Evolutionary conservation across 140 eudicot species (phyloP).

Genomic region (Oenanthe javanica): DNA sequence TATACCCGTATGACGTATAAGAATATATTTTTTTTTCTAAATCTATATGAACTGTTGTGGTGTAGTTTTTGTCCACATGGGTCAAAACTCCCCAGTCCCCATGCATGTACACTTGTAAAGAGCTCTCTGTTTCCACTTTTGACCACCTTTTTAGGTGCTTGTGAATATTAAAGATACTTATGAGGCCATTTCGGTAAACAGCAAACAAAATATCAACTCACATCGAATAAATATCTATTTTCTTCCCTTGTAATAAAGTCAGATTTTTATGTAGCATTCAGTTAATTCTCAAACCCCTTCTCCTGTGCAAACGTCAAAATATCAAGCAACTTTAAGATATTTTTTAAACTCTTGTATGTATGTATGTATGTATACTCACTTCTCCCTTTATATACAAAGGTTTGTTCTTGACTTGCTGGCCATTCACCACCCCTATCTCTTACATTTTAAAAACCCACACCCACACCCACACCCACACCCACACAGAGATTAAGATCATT

Average conservation of each 20-base stretch:
- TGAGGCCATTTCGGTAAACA: background rate
- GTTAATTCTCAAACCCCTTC: background rate
- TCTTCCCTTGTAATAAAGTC: background rate
- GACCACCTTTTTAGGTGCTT: background rate
- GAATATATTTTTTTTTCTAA: no score
- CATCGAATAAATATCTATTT: background rate
- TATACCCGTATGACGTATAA: no score
- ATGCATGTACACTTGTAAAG: slow-evolving; percentile 1
- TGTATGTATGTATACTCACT: no score
- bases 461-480: no score
- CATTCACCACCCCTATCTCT: background rate
- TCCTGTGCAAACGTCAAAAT: background rate
- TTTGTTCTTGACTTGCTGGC: background rate
- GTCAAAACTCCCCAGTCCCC: background rate
- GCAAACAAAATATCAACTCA: background rate
- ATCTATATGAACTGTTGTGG: background rate
- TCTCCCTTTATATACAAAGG: background rate
- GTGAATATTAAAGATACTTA: background rate
- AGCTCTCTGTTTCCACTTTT: background rate
- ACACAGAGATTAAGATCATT: background rate
- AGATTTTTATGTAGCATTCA: background rate
- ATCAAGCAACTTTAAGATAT: background rate
- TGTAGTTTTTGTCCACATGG: background rate
- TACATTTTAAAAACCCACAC: background rate
- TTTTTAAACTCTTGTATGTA: background rate